Evolutionary conservation across 495 filamentous ascomycete genomes (phyloP).

Genomic region (Tuber indicum): DNA sequence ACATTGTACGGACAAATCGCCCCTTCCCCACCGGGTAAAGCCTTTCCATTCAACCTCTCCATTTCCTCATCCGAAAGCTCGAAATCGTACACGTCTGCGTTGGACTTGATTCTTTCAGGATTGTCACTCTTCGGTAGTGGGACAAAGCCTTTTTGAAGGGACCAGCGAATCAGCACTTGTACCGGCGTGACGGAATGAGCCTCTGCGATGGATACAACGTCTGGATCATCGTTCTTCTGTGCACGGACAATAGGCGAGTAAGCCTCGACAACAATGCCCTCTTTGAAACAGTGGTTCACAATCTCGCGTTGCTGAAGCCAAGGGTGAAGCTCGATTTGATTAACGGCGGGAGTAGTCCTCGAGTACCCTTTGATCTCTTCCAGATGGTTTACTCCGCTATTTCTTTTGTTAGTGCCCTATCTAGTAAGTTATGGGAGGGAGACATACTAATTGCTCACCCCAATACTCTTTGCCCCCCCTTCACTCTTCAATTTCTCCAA

Average conservation of each 20-base stretch:
- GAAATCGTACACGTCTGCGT: conserved; percentile 49
- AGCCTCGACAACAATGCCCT: conserved; percentile 64
- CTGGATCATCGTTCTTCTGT: conserved; percentile 37
- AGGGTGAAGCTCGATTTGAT: conserved; percentile 83
- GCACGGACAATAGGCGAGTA: conserved; percentile 47
- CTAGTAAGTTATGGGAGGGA: conserved; percentile 45
- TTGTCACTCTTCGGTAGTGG: conserved; percentile 53
- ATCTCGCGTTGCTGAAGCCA: conserved; percentile 76
- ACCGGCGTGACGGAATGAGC: conserved; percentile 41
- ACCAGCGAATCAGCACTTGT: conserved; percentile 48
- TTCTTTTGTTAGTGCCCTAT: conserved; percentile 44
- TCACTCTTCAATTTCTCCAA: conserved; percentile 56
- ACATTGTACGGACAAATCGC: conserved; percentile 31
- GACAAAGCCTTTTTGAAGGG: conserved; percentile 48
- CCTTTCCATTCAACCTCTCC: conserved; percentile 42
- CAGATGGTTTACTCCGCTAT: conserved; percentile 60
- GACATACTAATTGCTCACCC: conserved; percentile 65
- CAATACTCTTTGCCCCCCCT: conserved; percentile 57
- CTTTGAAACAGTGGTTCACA: conserved; percentile 62
- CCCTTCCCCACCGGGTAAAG: conserved; percentile 19
- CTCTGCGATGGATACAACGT: conserved; percentile 38
- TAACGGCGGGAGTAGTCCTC: conserved; percentile 60
- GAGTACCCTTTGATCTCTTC: conserved; percentile 62
- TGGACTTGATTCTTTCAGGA: conserved; percentile 45
- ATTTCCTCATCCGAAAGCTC: conserved; percentile 48